Base-by-base conservation (phyloP, 208 protist species). In the Trypanosoma caninum region DNA sequence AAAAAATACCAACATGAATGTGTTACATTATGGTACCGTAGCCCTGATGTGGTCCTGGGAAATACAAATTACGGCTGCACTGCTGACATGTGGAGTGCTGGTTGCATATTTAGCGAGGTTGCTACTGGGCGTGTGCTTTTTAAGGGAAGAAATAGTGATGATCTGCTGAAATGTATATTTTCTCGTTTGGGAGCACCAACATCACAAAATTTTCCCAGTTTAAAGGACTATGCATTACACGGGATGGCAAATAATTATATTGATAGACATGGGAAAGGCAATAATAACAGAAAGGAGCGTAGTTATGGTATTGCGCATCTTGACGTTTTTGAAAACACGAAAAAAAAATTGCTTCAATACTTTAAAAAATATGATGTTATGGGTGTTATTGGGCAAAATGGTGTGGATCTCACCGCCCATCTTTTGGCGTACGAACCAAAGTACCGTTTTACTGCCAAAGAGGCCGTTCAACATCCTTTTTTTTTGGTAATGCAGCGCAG, bases 1-100 rank as follows among this genome's bases (percentile, higher is more conserved):
- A 94, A 93, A 57, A 96, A 96, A 59, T 93, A 93, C 62, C 73
- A 80, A 50, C 91, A 94, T 61, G 89, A 94, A 59, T 87, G 83
- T 27, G 78, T 96, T 27, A 98, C 96, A n/a, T 63, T 97, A 25
- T 98, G 95, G 94, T 98, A 98, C 59, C 85, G 93, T 53, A 82
- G 88, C 34, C 96, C 96, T 6, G 96, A 98, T 64, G 73, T 97
- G 9, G 64, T 97, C 9, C 73, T 97, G 1, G 90, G 90, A 14
- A 86, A 83, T 61, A 87, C 76, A 22, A 84, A 92, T 53, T 91
- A 90, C 65, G 60, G 44, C 45, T 85, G 66, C 62, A 74, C 80
- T 18, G 80, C 94, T 8, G 95, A 98, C 45, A 78, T 95, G 34
- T 98, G 92, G 93, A 93, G 89, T 37, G 57, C 92, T 41, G 93